Evolutionary conservation across 768 basidiomycete genomes (phyloP), one percentile per base, ranked within the genome.

Genomic region (Agrocybe pediades): DNA sequence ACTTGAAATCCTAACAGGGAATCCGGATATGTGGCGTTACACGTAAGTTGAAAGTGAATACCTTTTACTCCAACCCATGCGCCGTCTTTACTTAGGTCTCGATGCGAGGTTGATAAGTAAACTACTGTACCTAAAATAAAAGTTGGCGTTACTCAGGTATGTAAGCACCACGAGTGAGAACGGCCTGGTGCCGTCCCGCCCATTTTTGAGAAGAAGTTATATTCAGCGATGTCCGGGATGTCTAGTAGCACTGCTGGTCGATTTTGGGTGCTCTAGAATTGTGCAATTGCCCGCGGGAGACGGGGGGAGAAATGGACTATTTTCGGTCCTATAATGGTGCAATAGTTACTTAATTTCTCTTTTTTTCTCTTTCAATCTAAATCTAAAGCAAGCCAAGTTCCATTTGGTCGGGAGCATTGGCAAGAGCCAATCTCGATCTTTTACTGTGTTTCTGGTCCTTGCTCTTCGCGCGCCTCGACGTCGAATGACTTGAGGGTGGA

Each of bases 281-380:
- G 69, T 62, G 62, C 74, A 76, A 74, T 75, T 71, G 68, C 74
- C 77, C 77, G 76, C 71, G 74, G 71, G 70, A 74, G 73, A 67
- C 76, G 77, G 77, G 65, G n/a, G n/a, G n/a, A n/a, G 54, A 58
- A 58, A 62, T 58, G 65, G 62, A 63, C 73, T 71, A 72, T 68
- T 71, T 70, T 70, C 62, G 66, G 71, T 56, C 58, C 56, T 62
- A 65, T 61, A 62, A 69, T 72, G n/a, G n/a, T n/a, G n/a, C n/a
- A n/a, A n/a, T n/a, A n/a, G n/a, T n/a, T n/a, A n/a, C n/a, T n/a
- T n/a, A n/a, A n/a, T n/a, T n/a, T n/a, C n/a, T n/a, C n/a, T n/a
- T n/a, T n/a, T n/a, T n/a, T n/a, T n/a, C n/a, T n/a, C n/a, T n/a
- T n/a, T n/a, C n/a, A n/a, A n/a, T 71, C 63, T 67, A 71, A 33